Base-by-base conservation (phyloP, 1,284 basidiomycete species). In the Phylloporus sp. region DNA sequence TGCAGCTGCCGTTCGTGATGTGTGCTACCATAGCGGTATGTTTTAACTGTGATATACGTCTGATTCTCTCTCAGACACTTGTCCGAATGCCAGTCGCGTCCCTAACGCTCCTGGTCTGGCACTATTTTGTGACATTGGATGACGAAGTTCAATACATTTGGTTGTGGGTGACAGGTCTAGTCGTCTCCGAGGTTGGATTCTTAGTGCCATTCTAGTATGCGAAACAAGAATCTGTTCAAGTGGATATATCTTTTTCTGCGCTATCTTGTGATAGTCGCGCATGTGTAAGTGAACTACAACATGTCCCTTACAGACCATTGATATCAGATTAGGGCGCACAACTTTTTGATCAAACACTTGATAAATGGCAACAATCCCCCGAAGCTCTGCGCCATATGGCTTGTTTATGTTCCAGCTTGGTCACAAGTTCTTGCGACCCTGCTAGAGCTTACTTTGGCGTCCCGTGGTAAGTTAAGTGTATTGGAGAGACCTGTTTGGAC, bases 61-160 rank as follows among this genome's bases (percentile, higher is more conserved):
- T 24, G 12, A 13, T 13, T 29, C 22, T 13, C 7, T 24, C 22
- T n/a, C n/a, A n/a, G 18, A 3, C 55, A n/a, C 58, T 68, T 29
- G 70, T 52, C 20, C 29, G 32, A 22, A 28, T 2, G 2, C 22
- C 18, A 70, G 68, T 66, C 5, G 58, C 64, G 28, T 62, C 62
- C 2, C 32, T 70, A 17, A 12, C 61, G 6, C 22, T 72, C 39
- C 46, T 74, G 17, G 47, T 64, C 47, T 71, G 72, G 69, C 22
- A 69, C 22, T 52, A 13, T 31, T 6, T 66, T 18, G 10, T 72
- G 17, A 63, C 65, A 24, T 44, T 73, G 24, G 62, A 63, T 7
- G 57, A 73, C 7, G 72, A 74, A 52, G 64, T 73, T 34, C 40
- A 53, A 3, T 73, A 62, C 52, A 65, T 74, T 26, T 74, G 69